Evolutionary conservation across 2,329 filamentous ascomycete species (phyloP), one percentile per base, ranked within the genome.

Genomic region (Dactylellina haptotyla): DNA sequence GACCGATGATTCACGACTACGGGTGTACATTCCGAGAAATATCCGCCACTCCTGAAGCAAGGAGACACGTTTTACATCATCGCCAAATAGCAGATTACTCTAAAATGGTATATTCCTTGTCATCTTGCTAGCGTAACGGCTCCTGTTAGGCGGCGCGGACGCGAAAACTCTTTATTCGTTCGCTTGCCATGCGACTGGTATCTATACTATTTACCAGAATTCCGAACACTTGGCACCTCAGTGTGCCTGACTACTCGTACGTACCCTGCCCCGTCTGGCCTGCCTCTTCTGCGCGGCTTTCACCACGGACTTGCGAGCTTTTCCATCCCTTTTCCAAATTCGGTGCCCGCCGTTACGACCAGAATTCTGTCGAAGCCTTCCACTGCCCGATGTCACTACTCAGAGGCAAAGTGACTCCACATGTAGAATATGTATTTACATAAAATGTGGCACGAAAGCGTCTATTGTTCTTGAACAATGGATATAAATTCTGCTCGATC

Each of bases 391-490:
- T 67, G 8, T 53, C 54, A 67, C 53, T 32, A 51, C 43, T 43
- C 45, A 45, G 25, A 59, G 45, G 4, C 32, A 58, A 56, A 30
- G 37, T 58, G 20, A 20, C 45, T 57, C 12, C 18, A 16, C 50
- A 14, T 50, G 14, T 25, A 18, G n/a, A 39, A 18, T 6, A 37
- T 54, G 5, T 14, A 26, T n/a, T 39, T 12, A 25, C 4, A 39
- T 9, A 2, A 9, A 25, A 12, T 61, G 56, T 39, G 64, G 64
- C 64, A 69, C 56, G 39, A 69, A 54, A 56, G 64, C 25, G 53
- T 39, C 56, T 46, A 69, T 69, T 69, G 64, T 69, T 62, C 46
- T 2, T 25, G 37, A 62, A 69, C 64, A 69, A 69, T 69, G 64
- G 56, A 28, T 69, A 69, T 69, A 69, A 61, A 69, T 23, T 48